phyloP scores from a whole-genome alignment of 352 stramenopile species.

The Phytophthora rubi region DNA sequence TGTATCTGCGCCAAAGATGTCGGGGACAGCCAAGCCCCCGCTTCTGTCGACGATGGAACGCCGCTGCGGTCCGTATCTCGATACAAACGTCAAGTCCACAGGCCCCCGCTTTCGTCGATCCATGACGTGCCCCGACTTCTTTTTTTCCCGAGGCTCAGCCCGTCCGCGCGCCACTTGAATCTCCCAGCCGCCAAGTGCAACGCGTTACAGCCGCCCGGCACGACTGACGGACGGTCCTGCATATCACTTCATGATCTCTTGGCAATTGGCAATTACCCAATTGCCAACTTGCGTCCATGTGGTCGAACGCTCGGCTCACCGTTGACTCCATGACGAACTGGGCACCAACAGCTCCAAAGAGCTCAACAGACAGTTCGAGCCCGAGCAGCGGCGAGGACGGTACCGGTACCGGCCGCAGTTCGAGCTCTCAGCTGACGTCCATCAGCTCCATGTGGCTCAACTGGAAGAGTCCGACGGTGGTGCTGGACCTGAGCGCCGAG shows the following conservation, averaged over 20 bases:
- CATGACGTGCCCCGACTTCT: slow-evolving; percentile 5
- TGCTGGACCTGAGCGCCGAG: slow-evolving; percentile 43
- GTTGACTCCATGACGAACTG: neutral
- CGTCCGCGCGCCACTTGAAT: slow-evolving; percentile 34
- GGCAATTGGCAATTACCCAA: slow-evolving; percentile 24
- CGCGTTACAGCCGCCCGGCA: slow-evolving; percentile 17
- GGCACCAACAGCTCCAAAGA: neutral
- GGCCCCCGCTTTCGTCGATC: neutral
- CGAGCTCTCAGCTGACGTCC: neutral
- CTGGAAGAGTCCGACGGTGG: slow-evolving; percentile 37
- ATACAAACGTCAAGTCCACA: slow-evolving; percentile 4
- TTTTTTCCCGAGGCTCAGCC: slow-evolving; percentile 28
- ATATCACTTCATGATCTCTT: slow-evolving; percentile 18
- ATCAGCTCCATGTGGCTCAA: slow-evolving; percentile 55
- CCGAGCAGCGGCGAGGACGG: slow-evolving; percentile 39
- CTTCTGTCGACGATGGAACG: neutral
- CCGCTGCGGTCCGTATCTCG: slow-evolving; percentile 18
- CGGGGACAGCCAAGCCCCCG: neutral
- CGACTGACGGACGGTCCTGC: slow-evolving; percentile 12
- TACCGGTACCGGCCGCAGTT: neutral
- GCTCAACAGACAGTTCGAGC: slow-evolving; percentile 19
- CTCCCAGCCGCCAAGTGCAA: slow-evolving; percentile 29
- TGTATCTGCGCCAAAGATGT: slow-evolving; percentile 20
- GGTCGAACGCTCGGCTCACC: slow-evolving; percentile 16
- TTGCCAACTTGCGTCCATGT: slow-evolving; percentile 31